A percentile compares a stretch with the other conserved stretches of the same genome.
Evolutionary conservation across 2,329 filamentous ascomycete genomes (phyloP).

Genomic region (Tolypocladium inflatum): DNA sequence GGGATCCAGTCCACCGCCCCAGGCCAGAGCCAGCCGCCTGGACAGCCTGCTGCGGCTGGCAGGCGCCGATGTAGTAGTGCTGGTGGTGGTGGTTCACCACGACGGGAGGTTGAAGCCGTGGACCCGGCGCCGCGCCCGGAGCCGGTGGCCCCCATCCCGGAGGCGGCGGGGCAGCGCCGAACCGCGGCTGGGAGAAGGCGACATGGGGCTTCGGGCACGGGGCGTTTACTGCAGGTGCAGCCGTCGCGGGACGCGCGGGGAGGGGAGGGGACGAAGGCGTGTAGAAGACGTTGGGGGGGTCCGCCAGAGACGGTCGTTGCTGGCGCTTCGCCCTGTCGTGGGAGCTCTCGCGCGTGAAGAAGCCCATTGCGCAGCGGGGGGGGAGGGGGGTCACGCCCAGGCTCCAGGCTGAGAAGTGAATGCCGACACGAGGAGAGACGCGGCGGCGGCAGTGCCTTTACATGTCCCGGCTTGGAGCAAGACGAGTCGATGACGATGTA

Average conservation of each 20-base stretch:
- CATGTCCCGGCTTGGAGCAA: too few relatives aligned
- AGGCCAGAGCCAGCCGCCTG: neutral
- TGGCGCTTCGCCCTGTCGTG: neutral
- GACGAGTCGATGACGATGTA: too few relatives aligned
- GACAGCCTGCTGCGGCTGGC: neutral
- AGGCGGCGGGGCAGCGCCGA: neutral
- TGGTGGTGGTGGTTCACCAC: neutral
- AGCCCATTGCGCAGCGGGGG: neutral
- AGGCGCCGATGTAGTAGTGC: neutral
- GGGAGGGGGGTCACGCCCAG: too few relatives aligned
- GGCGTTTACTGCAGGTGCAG: neutral
- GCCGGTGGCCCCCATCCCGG: too few relatives aligned
- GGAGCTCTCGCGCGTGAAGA: neutral
- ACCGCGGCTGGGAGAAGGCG: neutral
- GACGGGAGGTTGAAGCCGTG: neutral
- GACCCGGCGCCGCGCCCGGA: neutral
- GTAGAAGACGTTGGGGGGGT: neutral
- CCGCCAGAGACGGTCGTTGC: neutral
- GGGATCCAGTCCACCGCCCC: neutral
- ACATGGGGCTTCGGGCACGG: neutral
- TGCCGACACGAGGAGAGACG: too few relatives aligned
- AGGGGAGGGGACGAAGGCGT: neutral
- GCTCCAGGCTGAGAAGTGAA: too few relatives aligned
- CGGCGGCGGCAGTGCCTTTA: neutral
- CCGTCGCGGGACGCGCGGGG: neutral